phyloP scores from a whole-genome alignment of 1,139 yeast species.

The Suhomyces wounanorum region DNA sequence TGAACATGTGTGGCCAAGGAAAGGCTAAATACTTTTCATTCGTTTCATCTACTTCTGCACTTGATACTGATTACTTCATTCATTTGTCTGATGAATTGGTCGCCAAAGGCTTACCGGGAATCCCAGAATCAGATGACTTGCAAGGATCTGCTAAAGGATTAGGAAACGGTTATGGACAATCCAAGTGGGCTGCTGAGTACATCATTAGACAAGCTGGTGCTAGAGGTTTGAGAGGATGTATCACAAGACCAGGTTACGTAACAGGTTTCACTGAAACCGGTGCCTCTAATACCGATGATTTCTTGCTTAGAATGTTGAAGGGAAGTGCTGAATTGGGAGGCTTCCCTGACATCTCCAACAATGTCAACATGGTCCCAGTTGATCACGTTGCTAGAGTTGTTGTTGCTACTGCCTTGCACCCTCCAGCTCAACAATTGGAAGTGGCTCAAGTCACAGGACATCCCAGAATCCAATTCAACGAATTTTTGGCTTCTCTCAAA shows the following conservation, averaged over 20 bases:
- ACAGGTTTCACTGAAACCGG: conserved; percentile 86
- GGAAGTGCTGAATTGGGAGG: conserved; percentile 88
- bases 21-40: conserved; percentile 85
- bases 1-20: conserved; percentile 76
- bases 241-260: conserved; percentile 94
- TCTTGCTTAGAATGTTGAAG: conserved; percentile 88
- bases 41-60: conserved; percentile 92
- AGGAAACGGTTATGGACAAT: conserved; percentile 94
- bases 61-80: conserved; percentile 82
- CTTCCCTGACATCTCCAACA: conserved; percentile 82
- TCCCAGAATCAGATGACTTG: conserved; percentile 80
- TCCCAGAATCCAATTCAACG: conserved; percentile 81
- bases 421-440: conserved; percentile 57
- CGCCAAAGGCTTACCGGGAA: conserved; percentile 67
- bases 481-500: conserved; percentile 65
- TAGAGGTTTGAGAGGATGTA: conserved; percentile 82
- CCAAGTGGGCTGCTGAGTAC: conserved; percentile 96
- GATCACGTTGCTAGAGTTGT: conserved; percentile 95
- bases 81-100: conserved; percentile 71
- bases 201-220: conserved; percentile 85
- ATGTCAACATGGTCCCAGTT: conserved; percentile 96
- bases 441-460: conserved; percentile 98
- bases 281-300: conserved; percentile 92
- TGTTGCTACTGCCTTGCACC: conserved; percentile 78
- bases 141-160: conserved; percentile 79